phyloP scores from a whole-genome alignment of 2,329 filamentous ascomycete species.

The Aspergillus alliaceus region DNA sequence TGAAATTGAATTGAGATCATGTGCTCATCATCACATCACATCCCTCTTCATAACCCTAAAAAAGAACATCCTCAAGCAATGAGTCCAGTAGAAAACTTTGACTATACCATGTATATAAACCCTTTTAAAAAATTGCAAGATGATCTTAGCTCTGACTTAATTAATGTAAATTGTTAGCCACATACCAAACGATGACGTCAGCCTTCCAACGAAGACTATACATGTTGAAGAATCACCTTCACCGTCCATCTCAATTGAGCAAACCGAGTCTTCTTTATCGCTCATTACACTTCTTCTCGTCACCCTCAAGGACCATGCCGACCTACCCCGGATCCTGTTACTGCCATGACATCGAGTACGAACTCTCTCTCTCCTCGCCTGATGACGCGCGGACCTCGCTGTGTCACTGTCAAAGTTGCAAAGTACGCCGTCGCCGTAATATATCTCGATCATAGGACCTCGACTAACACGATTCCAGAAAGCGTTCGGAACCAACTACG shows the following conservation, averaged over 20 bases:
- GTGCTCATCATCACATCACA: background rate
- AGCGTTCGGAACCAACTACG: constrained; percentile 54
- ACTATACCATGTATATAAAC: background rate
- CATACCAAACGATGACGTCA: background rate
- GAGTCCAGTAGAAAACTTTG: background rate
- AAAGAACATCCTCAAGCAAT: background rate
- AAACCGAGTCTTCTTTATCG: background rate
- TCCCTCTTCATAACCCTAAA: background rate
- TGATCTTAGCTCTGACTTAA: background rate
- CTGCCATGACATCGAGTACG: constrained; percentile 50
- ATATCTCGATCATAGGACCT: background rate
- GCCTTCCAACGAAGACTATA: background rate
- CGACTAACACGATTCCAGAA: constrained; percentile 33
- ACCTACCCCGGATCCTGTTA: constrained; percentile 47
- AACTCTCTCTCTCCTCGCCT: constrained; percentile 44
- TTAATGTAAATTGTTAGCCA: background rate
- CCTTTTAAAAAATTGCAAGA: background rate
- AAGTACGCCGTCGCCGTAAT: constrained; percentile 28
- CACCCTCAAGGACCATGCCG: constrained; percentile 23
- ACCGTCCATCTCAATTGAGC: background rate
- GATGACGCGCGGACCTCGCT: constrained; percentile 53
- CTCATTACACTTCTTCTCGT: background rate
- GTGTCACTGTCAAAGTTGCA: constrained; percentile 56
- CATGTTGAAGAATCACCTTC: background rate
- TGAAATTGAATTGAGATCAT: background rate